phyloP scores from a whole-genome alignment of 2,329 filamentous ascomycete species.

The Nannizziopsis barbatae region DNA sequence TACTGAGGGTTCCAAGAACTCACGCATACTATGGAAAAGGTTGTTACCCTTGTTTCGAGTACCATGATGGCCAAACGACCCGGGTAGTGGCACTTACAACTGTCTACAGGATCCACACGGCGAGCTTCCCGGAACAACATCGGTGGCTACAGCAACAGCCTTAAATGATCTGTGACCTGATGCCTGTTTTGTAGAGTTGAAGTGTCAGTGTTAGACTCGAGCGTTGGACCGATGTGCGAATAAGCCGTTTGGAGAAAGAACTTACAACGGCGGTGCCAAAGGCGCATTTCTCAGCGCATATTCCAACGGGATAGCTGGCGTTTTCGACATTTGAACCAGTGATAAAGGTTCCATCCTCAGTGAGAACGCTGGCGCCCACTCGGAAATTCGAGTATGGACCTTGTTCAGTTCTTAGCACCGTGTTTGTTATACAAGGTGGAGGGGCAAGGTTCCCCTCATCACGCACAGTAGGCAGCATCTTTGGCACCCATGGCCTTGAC shows the following conservation, averaged over 20 bases:
- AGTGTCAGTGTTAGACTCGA: neutral
- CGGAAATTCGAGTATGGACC: slow-evolving; percentile 83
- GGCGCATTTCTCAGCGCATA: slow-evolving; percentile 87
- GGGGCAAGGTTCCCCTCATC: neutral
- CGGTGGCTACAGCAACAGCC: slow-evolving; percentile 75
- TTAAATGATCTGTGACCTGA: slow-evolving; percentile 49
- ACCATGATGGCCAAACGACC: neutral
- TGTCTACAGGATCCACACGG: slow-evolving; percentile 96
- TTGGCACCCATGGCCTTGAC: slow-evolving; percentile 59
- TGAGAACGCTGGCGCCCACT: slow-evolving; percentile 72
- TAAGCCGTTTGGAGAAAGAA: neutral
- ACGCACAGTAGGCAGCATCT: slow-evolving; percentile 64
- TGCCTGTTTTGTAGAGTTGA: slow-evolving; percentile 22
- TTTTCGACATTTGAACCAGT: slow-evolving; percentile 88
- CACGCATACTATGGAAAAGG: slow-evolving; percentile 46
- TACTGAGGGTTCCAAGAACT: slow-evolving; percentile 57
- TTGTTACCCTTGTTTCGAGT: neutral
- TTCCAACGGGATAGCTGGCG: slow-evolving; percentile 84
- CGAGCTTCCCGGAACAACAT: slow-evolving; percentile 54
- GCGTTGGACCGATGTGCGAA: neutral
- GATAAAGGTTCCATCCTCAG: slow-evolving; percentile 45
- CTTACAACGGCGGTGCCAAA: slow-evolving; percentile 62
- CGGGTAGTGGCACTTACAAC: slow-evolving; percentile 45
- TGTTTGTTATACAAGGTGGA: neutral
- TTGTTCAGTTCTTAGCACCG: slow-evolving; percentile 20